Evolutionary conservation across 768 basidiomycete genomes (phyloP).

Genomic region (Postia placenta): DNA sequence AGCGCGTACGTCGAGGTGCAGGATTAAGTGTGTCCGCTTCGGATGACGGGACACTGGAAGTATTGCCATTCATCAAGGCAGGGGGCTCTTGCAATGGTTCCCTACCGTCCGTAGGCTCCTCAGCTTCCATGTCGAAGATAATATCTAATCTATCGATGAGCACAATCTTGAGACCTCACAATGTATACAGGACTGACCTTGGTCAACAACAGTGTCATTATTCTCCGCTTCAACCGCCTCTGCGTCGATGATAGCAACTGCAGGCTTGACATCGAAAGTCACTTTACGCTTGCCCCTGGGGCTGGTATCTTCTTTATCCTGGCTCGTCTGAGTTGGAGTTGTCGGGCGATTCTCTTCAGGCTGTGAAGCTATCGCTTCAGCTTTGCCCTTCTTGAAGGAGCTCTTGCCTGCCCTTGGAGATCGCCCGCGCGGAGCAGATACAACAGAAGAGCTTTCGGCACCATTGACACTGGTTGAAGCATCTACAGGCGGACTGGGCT

Average conservation of each 20-base stretch:
- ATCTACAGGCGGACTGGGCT: slow-evolving; percentile 6
- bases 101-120: slow-evolving; percentile 26
- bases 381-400: slow-evolving; percentile 18
- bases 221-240: slow-evolving; percentile 26
- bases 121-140: slow-evolving; percentile 69
- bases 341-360: slow-evolving; percentile 4
- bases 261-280: slow-evolving; percentile 65
- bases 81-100: slow-evolving; percentile 15
- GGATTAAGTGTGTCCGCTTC: slow-evolving; percentile 18
- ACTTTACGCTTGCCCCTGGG: slow-evolving; percentile 59
- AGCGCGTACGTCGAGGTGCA: slow-evolving; percentile 17
- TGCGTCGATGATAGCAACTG: slow-evolving; percentile 40
- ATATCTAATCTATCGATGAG: slow-evolving; percentile 36
- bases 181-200: slow-evolving; percentile 34
- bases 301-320: slow-evolving; percentile 13
- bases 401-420: slow-evolving; percentile 15
- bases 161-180: slow-evolving; percentile 8
- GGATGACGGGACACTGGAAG: slow-evolving; percentile 5
- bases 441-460: neutral
- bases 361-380: slow-evolving; percentile 8
- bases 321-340: neutral
- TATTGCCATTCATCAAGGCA: neutral
- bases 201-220: slow-evolving; percentile 11
- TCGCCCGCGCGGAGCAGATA: slow-evolving; percentile 6
- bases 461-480: slow-evolving; percentile 1